Conservation (phyloP, 768 basidiomycete species). For the Termitomyces sp. region DNA sequence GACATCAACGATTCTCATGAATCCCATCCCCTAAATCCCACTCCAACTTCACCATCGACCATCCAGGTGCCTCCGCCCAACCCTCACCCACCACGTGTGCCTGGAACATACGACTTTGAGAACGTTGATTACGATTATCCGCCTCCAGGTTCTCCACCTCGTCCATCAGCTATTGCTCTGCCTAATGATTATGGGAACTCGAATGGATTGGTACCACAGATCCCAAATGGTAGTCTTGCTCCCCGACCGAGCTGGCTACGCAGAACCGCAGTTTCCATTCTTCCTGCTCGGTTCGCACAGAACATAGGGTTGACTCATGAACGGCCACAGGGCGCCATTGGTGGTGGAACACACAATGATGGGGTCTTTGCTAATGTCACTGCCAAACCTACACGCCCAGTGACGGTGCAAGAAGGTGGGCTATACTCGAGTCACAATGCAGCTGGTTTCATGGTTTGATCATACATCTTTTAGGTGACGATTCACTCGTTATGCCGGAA, state of each 20-base stretch:
- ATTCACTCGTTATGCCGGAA: constrained; percentile 77
- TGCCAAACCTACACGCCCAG: constrained; percentile 73
- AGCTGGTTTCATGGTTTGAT: background rate
- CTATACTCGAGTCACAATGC: constrained; percentile 16
- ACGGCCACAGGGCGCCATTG: constrained; percentile 44
- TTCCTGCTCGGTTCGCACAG: constrained; percentile 50
- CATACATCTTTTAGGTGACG: constrained; percentile 47
- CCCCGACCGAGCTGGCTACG: constrained; percentile 50
- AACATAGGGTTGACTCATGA: constrained; percentile 42
- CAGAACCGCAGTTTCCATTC: constrained; percentile 50
- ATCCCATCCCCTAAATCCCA: constrained; percentile 51
- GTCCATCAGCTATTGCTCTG: constrained; percentile 56
- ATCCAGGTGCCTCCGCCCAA: constrained; percentile 19
- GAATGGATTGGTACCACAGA: constrained; percentile 63
- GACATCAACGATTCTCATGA: constrained; percentile 45
- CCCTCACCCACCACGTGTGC: constrained; percentile 22
- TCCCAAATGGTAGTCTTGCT: constrained; percentile 27
- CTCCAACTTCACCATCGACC: constrained; percentile 27
- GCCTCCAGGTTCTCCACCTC: constrained; percentile 81
- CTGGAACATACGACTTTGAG: constrained; percentile 75
- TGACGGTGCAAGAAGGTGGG: constrained; percentile 58
- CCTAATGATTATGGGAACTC: constrained; percentile 75
- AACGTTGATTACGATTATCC: constrained; percentile 76
- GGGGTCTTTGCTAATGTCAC: constrained; percentile 96
- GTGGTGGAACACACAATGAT: constrained; percentile 73